Evolutionary conservation across 2,329 filamentous ascomycete genomes (phyloP), one percentile per base, ranked within the genome.

Genomic region (Fusarium penzigii): DNA sequence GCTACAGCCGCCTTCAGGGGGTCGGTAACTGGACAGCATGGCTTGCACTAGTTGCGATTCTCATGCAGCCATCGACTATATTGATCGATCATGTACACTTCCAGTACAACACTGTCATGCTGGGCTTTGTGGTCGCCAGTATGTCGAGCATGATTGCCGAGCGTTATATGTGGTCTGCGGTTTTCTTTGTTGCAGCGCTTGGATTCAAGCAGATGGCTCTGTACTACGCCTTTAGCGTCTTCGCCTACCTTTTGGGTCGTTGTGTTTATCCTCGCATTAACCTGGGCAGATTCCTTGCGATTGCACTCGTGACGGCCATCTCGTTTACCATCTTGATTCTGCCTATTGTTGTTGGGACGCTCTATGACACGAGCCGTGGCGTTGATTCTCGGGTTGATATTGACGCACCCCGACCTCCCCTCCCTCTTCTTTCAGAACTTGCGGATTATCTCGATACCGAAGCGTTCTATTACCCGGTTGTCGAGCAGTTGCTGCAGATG

Each of bases 191-290:
- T 7, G 85, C 84, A 14, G 90, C 93, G 3, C 78, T 99, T n/a
- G 91, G 91, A 6, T 99, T 97, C 79, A 99, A 99, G 78, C 94
- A 99, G 72, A 99, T 99, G 95, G 93, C 93, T 1, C 80, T 99
- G 14, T 99, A 97, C 75, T 99, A 97, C 72, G 92, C 95, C 3
- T 92, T 95, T 13, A 87, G 88, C 17, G 87, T 97, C 51, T 97
- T 97, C 70, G 88, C 91, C 32, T 99, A 92, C 67, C 84, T 99
- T 2, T 78, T 97, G 1, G 94, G 93, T 9, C 85, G 87, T 65
- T 97, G 92, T 67, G 64, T 95, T n/a, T 87, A 86, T 57, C 92
- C 92, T 1, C 78, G 79, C 11, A 72, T 92, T 64, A 86, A 88
- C 50, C 63, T 86, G 2, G 69, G 80, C 0, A 85, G 91, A 3